Base-by-base conservation (phyloP, 805 yeast species). In the Pichia thaimueangensis region DNA sequence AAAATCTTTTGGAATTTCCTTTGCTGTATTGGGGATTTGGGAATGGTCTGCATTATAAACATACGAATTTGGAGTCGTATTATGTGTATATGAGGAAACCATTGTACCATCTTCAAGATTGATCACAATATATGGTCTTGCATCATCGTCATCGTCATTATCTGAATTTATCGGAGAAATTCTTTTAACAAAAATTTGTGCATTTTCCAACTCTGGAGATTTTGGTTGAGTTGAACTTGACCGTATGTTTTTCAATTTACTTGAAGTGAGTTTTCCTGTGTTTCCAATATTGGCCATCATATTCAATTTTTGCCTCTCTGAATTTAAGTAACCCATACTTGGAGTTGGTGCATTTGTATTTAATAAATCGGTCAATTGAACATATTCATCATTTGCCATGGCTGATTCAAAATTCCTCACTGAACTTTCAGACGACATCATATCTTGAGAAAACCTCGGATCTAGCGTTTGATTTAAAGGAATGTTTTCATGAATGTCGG, bases 31-130 rank as follows among this genome's bases (percentile, higher is more conserved):
- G 6, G 76, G 73, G 52, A 75, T 64, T 65, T 67, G 66, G 36
- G 72, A 59, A 54, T 75, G 76, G 47, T 72, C 75, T 45, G 72
- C 72, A 54, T 73, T 73, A 46, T 70, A 63, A 41, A 71, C 70
- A 51, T 67, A 71, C 13, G 76, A 70, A 51, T 62, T 64, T 19
- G 67, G 65, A 2, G 66, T 62, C 25, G 50, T 35, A 42, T 63
- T 58, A 38, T 59, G 50, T 6, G 57, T 55, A 39, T 62, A 62
- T 4, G 65, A 60, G 3, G 67, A 57, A 2, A 48, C 38, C 65
- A 62, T 60, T 5, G 54, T 42, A 24, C 51, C 50, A 15, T 51
- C 52, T 38, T 58, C 57, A 6, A 54, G 43, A 32, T 55, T 55
- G 30, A 63, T 56, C 30, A 52, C 54, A 12, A 63, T 53, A 43